Conservation (phyloP, 1,284 basidiomycete genomes). For the Mycena sp. region DNA sequence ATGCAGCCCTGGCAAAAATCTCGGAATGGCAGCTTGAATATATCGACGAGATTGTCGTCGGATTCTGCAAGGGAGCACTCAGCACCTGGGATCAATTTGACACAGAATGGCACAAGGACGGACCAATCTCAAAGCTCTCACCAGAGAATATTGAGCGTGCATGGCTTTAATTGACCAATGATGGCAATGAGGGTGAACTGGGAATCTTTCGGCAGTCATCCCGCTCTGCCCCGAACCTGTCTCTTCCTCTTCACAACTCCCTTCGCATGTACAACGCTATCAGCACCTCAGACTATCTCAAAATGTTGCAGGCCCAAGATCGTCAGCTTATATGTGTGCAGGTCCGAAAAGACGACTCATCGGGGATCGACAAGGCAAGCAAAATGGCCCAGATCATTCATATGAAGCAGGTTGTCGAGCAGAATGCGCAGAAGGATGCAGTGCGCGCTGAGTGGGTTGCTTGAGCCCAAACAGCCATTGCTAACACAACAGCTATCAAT, state of each 20-base stretch:
- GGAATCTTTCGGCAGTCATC: neutral
- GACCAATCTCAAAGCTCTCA: neutral
- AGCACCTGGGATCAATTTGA: conserved; percentile 14
- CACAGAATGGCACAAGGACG: conserved; percentile 5
- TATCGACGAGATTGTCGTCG: neutral
- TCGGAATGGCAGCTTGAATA: neutral
- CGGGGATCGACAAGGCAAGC: conserved; percentile 1
- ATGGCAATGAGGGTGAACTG: conserved; percentile 13
- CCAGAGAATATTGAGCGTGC: conserved; percentile 15
- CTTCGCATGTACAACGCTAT: conserved; percentile 29
- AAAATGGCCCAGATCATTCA: conserved; percentile 14
- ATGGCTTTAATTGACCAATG: conserved; percentile 24
- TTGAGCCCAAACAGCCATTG: neutral
- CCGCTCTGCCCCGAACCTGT: conserved; percentile 9
- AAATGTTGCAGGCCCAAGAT: neutral
- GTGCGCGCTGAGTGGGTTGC: conserved; percentile 5
- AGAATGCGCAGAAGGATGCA: conserved; percentile 7
- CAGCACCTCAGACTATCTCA: conserved; percentile 17
- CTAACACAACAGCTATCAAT: conserved; percentile 5
- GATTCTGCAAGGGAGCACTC: too few species aligned
- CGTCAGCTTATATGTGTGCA: conserved; percentile 14
- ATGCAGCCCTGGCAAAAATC: neutral
- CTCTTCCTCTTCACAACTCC: conserved; percentile 17
- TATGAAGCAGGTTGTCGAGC: conserved; percentile 13
- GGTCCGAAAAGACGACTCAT: conserved; percentile 13